These are phyloP conservation scores for Canna indica DNA, from an alignment of 176 grass and related monocot species.

Conservation along the genomic window DNA sequence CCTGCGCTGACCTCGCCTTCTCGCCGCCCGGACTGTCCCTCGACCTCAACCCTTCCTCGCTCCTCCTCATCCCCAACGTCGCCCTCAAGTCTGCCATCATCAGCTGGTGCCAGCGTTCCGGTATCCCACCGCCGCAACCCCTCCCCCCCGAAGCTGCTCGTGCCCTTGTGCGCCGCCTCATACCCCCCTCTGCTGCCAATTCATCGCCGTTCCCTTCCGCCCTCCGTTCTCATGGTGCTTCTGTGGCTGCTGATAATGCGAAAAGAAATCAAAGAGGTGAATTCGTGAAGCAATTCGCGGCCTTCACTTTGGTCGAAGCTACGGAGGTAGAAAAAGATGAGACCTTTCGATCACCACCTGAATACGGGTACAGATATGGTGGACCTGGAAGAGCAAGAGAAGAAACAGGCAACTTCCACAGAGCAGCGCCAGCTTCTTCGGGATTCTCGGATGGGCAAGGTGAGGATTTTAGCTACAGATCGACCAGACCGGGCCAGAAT, in stretches of 20 bases:
- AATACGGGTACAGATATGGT: not conserved
- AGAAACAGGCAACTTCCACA: not conserved
- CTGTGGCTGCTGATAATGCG: not conserved
- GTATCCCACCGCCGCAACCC: slow-evolving; percentile 16
- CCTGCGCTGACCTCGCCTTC: slow-evolving; percentile 3
- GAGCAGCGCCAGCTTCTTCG: not conserved
- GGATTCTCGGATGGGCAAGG: not conserved
- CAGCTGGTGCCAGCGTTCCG: slow-evolving; percentile 46
- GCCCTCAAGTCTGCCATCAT: slow-evolving; percentile 59
- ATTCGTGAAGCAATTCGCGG: not conserved
- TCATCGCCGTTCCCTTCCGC: not conserved
- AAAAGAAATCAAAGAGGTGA: not conserved
- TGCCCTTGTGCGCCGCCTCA: slow-evolving; percentile 26
- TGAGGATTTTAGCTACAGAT: not conserved
- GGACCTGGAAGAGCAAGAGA: not conserved
- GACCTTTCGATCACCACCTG: not conserved
- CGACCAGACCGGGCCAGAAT: not conserved
- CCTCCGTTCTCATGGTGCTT: not conserved
- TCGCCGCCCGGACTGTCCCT: not conserved
- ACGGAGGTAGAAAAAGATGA: not conserved
- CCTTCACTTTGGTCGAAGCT: not conserved
- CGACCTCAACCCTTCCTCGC: slow-evolving; percentile 10
- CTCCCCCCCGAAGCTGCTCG: slow-evolving; percentile 22
- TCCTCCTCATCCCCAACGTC: slow-evolving; percentile 40
- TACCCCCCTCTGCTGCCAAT: not conserved